Base-by-base conservation (phyloP, 805 yeast species). In the Spathaspora sp. region DNA sequence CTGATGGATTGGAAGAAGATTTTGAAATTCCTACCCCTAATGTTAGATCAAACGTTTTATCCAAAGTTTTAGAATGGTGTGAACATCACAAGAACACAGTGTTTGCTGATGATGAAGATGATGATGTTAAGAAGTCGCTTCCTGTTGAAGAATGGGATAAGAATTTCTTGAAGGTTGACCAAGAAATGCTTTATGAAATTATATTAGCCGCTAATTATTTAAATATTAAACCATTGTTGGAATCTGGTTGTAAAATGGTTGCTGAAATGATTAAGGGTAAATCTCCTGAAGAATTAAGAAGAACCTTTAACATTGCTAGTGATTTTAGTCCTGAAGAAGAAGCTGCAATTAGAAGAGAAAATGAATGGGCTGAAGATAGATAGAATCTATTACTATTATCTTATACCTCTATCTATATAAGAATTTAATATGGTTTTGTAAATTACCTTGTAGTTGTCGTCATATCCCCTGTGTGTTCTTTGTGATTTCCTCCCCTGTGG, bases 141-240 rank as follows among this genome's bases (percentile, higher is more conserved):
- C 97, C 96, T 3, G 90, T 93, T 48, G 93, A 87, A 55, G 91
- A 91, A 46, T 93, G 98, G 98, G 98, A 93, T 71, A 88, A 89
- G 68, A 89, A 88, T 68, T 93, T 92, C 68, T 79, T 93, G 60
- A 88, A 89, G 64, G 97, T 93, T 39, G 98, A 93, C 70, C 98
- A 87, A 64, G 93, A 87, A 60, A 87, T 87, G 92, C 76, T 87
- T 52, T 87, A 87, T 58, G 94, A 86, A 62, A 87, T 87, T 62
- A 85, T 87, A 52, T 71, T 85, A 52, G 93, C 93, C n/a, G 89
- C 93, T 17, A 87, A 87, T 66, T 87, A 86, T 64, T 71, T 87
- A 62, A 86, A 87, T 64, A 86, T 87, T 61, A 80, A 85, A 57
- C 92, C 91, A 1, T 70, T 87, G 56, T 72, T 87, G 60, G 89